A percentile compares a stretch with the other conserved stretches of the same genome.
These are phyloP conservation scores for Fusarium continuum DNA, from an alignment of 2,329 filamentous ascomycete genomes.

Conservation along the genomic window DNA sequence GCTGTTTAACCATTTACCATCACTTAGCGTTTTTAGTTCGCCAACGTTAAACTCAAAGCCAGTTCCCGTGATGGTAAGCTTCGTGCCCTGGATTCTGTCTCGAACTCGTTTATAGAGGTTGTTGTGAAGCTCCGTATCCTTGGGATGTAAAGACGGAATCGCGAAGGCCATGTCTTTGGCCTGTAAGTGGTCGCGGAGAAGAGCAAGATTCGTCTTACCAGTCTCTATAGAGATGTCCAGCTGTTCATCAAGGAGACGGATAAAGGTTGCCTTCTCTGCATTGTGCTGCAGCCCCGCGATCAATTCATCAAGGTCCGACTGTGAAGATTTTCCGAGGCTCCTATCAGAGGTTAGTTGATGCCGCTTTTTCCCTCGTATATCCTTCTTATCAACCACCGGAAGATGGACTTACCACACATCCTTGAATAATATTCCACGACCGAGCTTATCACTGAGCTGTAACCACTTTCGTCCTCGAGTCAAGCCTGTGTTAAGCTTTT, in stretches of 20 bases:
- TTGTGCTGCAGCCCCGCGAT: neutral
- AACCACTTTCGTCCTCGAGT: neutral
- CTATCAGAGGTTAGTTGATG: neutral
- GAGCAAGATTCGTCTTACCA: neutral
- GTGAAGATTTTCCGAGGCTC: neutral
- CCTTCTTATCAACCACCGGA: neutral
- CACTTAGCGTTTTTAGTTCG: neutral
- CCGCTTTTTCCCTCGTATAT: neutral
- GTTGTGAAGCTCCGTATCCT: neutral
- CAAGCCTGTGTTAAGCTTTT: neutral
- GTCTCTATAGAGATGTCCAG: neutral
- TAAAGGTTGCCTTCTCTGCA: neutral
- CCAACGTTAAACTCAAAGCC: neutral
- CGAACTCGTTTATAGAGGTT: neutral
- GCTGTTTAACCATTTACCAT: neutral
- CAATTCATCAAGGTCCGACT: neutral
- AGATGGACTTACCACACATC: neutral
- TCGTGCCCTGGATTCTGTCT: neutral
- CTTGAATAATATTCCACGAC: neutral
- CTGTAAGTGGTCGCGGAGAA: neutral
- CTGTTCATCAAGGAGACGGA: neutral
- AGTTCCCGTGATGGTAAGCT: neutral
- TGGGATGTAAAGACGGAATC: neutral
- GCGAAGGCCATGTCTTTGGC: neutral
- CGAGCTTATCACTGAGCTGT: neutral